These are phyloP conservation scores for Smallanthus sonchifolius DNA, from an alignment of 129 eudicot genomes.

Conservation along the genomic window DNA sequence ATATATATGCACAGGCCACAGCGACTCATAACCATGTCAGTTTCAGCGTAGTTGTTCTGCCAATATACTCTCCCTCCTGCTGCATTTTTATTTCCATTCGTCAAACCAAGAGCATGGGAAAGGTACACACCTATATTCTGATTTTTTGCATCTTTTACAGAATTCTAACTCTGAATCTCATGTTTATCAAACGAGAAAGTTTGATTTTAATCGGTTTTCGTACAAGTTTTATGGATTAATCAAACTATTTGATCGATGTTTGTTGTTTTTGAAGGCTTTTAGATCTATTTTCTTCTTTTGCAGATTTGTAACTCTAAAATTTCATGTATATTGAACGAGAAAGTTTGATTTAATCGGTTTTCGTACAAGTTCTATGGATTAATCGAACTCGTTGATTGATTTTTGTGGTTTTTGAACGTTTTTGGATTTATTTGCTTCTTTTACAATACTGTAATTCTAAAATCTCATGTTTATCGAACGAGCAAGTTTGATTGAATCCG, in stretches of 20 bases:
- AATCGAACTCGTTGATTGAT: neutral
- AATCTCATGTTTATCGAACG: neutral
- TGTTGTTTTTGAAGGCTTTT: neutral
- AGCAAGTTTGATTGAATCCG: neutral
- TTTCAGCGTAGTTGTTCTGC: conserved; percentile 18
- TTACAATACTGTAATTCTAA: neutral
- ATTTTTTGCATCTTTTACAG: neutral
- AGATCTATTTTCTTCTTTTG: neutral
- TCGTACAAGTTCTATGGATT: neutral
- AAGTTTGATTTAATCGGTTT: neutral
- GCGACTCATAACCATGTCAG: conserved; percentile 11
- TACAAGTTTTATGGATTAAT: conserved; percentile 1
- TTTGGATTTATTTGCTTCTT: too few species aligned
- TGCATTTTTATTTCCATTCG: conserved; percentile 2
- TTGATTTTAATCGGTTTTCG: neutral
- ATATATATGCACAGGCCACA: neutral
- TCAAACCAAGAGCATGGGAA: conserved; percentile 13
- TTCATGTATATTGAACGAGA: neutral
- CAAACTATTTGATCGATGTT: neutral
- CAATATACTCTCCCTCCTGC: neutral
- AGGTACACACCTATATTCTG: conserved; percentile 15
- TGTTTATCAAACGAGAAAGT: neutral
- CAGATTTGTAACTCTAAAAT: neutral
- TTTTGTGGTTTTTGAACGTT: neutral
- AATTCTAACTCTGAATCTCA: neutral